Evolutionary conservation across 2,329 filamentous ascomycete species (phyloP), one percentile per base, ranked within the genome.

Genomic region (Raffaelea albimanens): DNA sequence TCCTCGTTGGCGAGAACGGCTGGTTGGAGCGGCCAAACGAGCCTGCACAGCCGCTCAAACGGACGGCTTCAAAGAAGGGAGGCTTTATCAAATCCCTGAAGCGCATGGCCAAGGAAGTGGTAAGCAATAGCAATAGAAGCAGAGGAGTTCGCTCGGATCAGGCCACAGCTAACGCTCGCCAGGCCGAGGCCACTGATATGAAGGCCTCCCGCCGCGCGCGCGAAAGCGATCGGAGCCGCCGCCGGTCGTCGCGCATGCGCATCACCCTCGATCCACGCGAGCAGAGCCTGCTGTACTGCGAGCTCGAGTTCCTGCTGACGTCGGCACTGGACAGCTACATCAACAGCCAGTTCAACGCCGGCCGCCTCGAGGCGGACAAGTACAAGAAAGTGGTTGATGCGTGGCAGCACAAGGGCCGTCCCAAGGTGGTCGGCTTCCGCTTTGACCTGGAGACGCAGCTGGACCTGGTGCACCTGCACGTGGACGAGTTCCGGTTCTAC

Each of bases 361-460:
- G 75, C n/a, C 73, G 73, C 1, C 63, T 80, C 5, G 65, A 73
- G 5, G 62, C 69, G 0, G 67, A 70, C 53, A 73, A 75, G 55
- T 67, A 75, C 50, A 72, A 73, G 54, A 70, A 67, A 50, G 60
- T 78, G 8, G 66, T 69, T 2, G 73, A 79, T 44, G 59, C 56
- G 5, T 81, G 76, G 77, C 61, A 65, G 21, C 63, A 68, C 40
- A 69, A 71, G 52, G 76, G 76, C 36, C 73, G 73, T 0, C 74
- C 76, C 5, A 69, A 67, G 47, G 75, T 80, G 9, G 60, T 76
- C 20, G 72, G 73, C 13, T 80, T 79, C 58, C 72, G 75, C 18
- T 80, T 76, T 58, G 76, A 81, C 50, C 59, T 80, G 2, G 76
- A 80, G 61, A 79, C 76, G 1, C 77, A 80, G 60, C 57, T 80